phyloP scores from a whole-genome alignment of 2,329 filamentous ascomycete genomes.

The Aureobasidium sp. region DNA sequence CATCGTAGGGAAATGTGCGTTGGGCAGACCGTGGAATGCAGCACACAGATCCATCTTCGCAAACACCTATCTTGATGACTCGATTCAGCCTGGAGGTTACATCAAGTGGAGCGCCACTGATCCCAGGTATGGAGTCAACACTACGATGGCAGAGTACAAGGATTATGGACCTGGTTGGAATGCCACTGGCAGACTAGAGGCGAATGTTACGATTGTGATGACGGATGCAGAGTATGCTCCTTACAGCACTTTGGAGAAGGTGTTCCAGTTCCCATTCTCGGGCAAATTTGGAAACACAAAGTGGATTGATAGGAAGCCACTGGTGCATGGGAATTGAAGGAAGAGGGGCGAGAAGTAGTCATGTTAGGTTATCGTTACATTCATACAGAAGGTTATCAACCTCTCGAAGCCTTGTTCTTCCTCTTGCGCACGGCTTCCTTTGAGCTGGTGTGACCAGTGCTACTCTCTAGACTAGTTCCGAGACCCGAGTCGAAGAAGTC shows the following conservation, averaged over 20 bases:
- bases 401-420: neutral
- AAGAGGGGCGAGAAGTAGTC: neutral
- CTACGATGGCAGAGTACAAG: slow-evolving; percentile 64
- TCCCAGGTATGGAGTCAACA: slow-evolving; percentile 46
- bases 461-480: slow-evolving; percentile 54
- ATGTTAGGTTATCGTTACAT: neutral
- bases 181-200: slow-evolving; percentile 46
- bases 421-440: slow-evolving; percentile 17
- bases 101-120: slow-evolving; percentile 56
- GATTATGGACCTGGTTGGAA: slow-evolving; percentile 62
- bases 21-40: slow-evolving; percentile 70
- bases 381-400: neutral
- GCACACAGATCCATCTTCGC: slow-evolving; percentile 65
- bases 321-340: slow-evolving; percentile 13
- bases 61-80: slow-evolving; percentile 60
- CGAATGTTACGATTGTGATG: slow-evolving; percentile 53
- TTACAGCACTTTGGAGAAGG: slow-evolving; percentile 45
- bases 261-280: slow-evolving; percentile 52
- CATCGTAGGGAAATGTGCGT: slow-evolving; percentile 56
- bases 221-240: slow-evolving; percentile 39
- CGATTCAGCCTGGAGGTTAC: slow-evolving; percentile 61
- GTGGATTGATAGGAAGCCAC: slow-evolving; percentile 52
- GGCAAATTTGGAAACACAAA: slow-evolving; percentile 49
- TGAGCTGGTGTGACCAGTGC: slow-evolving; percentile 24
- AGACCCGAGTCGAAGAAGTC: slow-evolving; percentile 54